phyloP scores from a whole-genome alignment of 164 flowering plant genomes.

The Aristolochia californica region DNA sequence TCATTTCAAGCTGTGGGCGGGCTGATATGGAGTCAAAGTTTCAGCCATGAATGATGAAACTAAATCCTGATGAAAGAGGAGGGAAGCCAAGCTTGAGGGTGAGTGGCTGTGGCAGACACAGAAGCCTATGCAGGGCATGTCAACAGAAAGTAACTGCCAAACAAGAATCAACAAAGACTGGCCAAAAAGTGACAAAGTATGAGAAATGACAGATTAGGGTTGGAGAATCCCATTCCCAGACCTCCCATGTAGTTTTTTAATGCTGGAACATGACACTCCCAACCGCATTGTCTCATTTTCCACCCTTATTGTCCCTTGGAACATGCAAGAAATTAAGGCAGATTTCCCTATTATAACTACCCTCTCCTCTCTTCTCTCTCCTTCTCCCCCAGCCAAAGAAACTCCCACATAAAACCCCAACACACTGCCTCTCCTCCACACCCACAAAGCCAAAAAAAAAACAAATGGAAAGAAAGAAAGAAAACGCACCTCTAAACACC shows the following conservation, averaged over 20 bases:
- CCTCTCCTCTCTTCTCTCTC: conserved; percentile 12
- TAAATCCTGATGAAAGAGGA: too few relatives aligned
- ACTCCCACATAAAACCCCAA: conserved; percentile 6
- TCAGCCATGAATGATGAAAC: too few relatives aligned
- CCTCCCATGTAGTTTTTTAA: conserved; percentile 3
- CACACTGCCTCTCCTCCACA: background rate
- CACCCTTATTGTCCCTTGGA: conserved; percentile 58
- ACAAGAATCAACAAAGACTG: background rate
- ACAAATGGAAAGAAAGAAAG: too few relatives aligned
- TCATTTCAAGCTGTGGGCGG: too few relatives aligned
- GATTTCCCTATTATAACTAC: conserved; percentile 12
- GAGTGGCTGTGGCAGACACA: too few relatives aligned
- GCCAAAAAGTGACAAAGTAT: background rate
- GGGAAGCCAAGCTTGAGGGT: too few relatives aligned
- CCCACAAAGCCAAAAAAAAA: too few relatives aligned
- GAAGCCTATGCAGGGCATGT: background rate
- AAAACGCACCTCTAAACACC: too few relatives aligned
- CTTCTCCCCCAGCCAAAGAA: background rate
- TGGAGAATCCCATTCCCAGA: conserved; percentile 5
- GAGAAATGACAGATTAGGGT: background rate
- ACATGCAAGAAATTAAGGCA: conserved; percentile 84
- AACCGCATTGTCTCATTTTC: conserved; percentile 45
- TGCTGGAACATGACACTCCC: conserved; percentile 6
- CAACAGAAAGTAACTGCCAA: conserved; percentile 2
- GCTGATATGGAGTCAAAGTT: too few relatives aligned